phyloP scores from a whole-genome alignment of 2,329 filamentous ascomycete genomes.

The Penicillium sp. region DNA sequence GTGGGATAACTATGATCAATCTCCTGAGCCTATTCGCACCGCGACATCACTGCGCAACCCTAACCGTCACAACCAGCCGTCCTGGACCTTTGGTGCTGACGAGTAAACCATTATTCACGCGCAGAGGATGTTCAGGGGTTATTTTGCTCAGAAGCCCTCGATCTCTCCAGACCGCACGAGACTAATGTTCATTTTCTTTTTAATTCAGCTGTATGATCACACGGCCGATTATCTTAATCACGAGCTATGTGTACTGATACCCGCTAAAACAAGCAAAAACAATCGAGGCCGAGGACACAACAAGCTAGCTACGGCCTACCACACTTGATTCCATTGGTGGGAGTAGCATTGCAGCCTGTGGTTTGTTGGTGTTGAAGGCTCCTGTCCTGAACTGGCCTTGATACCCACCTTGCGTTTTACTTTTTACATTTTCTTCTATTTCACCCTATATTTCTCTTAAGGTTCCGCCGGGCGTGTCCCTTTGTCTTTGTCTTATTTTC shows the following conservation, averaged over 20 bases:
- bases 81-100: constrained; percentile 47
- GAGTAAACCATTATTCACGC: constrained; percentile 17
- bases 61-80: constrained; percentile 34
- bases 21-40: constrained; percentile 32
- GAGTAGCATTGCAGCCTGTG: not conserved
- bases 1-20: constrained; percentile 48
- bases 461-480: not conserved
- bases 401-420: not conserved
- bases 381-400: not conserved
- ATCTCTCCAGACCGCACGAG: not conserved
- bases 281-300: not conserved
- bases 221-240: constrained; percentile 15
- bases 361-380: not conserved
- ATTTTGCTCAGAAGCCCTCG: not conserved
- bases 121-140: not conserved
- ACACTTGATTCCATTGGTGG: not conserved
- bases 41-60: constrained; percentile 26
- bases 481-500: not conserved
- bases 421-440: not conserved
- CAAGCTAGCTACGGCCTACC: not conserved
- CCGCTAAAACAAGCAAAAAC: constrained; percentile 7
- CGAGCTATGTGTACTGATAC: constrained; percentile 28
- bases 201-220: constrained; percentile 4
- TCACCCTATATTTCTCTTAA: not conserved
- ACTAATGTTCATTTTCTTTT: not conserved